Conservation (phyloP, 2,329 filamentous ascomycete genomes). For the Colletotrichum godetiae region DNA sequence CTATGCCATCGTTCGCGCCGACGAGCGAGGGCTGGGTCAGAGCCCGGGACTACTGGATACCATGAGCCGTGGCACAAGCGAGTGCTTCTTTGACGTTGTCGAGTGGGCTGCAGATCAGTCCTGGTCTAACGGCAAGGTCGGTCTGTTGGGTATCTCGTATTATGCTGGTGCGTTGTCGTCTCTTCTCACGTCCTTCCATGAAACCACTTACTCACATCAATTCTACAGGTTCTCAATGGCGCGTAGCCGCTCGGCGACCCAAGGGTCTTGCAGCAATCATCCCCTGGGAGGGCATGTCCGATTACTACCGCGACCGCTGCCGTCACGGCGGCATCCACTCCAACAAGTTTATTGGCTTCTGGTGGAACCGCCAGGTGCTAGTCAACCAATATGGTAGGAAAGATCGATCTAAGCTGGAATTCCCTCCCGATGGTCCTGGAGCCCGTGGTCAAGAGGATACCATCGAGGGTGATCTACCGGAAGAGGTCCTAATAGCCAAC, state of each 20-base stretch:
- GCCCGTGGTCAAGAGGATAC: conserved; percentile 61
- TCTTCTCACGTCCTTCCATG: too few relatives aligned
- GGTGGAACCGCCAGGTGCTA: conserved; percentile 76
- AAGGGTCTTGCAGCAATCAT: conserved; percentile 60
- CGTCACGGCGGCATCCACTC: conserved; percentile 72
- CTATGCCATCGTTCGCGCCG: conserved; percentile 66
- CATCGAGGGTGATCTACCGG: conserved; percentile 67
- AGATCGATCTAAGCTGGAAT: conserved; percentile 46
- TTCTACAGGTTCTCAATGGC: conserved; percentile 54
- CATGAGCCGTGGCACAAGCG: conserved; percentile 59
- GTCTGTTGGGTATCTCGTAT: conserved; percentile 60
- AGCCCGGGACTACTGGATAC: conserved; percentile 59
- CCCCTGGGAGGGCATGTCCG: conserved; percentile 65
- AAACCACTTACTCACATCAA: conserved; percentile 33
- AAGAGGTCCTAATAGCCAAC: conserved; percentile 62
- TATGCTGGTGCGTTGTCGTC: conserved; percentile 47
- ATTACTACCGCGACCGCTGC: conserved; percentile 67
- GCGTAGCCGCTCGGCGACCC: conserved; percentile 58
- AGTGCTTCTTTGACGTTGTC: conserved; percentile 60
- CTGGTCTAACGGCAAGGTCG: conserved; percentile 62
- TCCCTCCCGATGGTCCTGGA: conserved; percentile 32
- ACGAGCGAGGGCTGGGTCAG: conserved; percentile 61
- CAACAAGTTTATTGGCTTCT: conserved; percentile 69
- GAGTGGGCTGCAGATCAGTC: conserved; percentile 60
- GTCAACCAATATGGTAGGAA: conserved; percentile 75